phyloP scores from a whole-genome alignment of 140 eudicot species.

The Anethum foeniculum region DNA sequence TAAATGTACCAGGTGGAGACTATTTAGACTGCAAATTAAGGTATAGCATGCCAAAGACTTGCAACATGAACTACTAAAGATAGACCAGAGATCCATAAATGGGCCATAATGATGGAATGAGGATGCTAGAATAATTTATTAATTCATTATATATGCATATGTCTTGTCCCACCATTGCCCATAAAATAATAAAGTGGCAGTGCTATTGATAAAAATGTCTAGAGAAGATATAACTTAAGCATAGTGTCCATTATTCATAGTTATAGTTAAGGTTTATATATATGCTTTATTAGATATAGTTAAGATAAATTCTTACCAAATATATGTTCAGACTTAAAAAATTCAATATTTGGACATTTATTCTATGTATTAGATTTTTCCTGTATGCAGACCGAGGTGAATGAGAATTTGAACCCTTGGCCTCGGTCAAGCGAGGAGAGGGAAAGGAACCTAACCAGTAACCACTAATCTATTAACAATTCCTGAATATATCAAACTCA shows the following conservation, averaged over 20 bases:
- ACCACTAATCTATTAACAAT: conserved; percentile 1
- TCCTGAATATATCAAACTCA: background rate
- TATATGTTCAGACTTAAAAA: background rate
- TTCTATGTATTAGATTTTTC: background rate
- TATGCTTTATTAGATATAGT: background rate
- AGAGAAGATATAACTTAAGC: background rate
- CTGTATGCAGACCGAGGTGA: background rate
- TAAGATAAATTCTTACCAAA: background rate
- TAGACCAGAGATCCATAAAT: background rate
- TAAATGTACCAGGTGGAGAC: background rate
- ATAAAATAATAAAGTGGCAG: background rate
- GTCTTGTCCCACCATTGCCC: background rate
- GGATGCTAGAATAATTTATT: background rate
- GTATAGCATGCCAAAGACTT: background rate
- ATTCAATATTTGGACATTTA: background rate
- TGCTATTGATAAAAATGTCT: background rate
- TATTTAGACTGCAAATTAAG: background rate
- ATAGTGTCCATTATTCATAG: background rate
- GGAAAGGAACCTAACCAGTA: background rate
- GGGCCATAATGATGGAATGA: background rate
- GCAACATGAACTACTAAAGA: background rate
- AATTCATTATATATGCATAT: background rate
- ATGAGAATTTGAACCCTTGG: background rate
- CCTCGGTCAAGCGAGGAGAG: background rate
- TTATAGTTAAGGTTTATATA: background rate